Evolutionary conservation across 2,329 filamentous ascomycete genomes (phyloP).

Genomic region (Sclerotinia glacialis): DNA sequence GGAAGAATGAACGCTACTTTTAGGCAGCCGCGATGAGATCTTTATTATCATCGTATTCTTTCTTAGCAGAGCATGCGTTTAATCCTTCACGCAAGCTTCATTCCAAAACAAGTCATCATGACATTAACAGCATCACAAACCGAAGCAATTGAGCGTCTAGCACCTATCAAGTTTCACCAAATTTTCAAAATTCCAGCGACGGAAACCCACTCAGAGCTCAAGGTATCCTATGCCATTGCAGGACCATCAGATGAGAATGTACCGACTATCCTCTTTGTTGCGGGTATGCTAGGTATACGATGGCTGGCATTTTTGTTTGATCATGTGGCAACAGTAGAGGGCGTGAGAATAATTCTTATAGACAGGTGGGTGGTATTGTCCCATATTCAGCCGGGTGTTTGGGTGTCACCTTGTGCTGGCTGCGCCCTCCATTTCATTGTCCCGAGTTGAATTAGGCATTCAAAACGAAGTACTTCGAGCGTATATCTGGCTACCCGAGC

Average conservation of each 20-base stretch:
- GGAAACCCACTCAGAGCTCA: slow-evolving; percentile 28
- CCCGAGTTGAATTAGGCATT: neutral
- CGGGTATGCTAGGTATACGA: slow-evolving; percentile 43
- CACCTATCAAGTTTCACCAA: slow-evolving; percentile 33
- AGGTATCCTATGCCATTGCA: slow-evolving; percentile 34
- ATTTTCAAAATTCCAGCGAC: slow-evolving; percentile 33
- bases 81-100: neutral
- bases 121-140: slow-evolving; percentile 22
- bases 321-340: slow-evolving; percentile 36
- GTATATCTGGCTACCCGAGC: neutral
- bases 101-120: neutral
- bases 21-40: neutral
- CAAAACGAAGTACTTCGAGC: neutral
- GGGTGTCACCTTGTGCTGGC: neutral
- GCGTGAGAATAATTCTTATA: slow-evolving; percentile 42
- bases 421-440: neutral
- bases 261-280: slow-evolving; percentile 41
- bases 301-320: slow-evolving; percentile 38
- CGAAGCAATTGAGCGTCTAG: slow-evolving; percentile 25
- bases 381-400: neutral
- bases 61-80: too few relatives aligned
- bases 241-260: slow-evolving; percentile 32
- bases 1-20: neutral
- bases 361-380: slow-evolving; percentile 40
- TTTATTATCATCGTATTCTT: neutral